phyloP scores from a whole-genome alignment of 495 filamentous ascomycete genomes.

The Aspergillus bridgeri region DNA sequence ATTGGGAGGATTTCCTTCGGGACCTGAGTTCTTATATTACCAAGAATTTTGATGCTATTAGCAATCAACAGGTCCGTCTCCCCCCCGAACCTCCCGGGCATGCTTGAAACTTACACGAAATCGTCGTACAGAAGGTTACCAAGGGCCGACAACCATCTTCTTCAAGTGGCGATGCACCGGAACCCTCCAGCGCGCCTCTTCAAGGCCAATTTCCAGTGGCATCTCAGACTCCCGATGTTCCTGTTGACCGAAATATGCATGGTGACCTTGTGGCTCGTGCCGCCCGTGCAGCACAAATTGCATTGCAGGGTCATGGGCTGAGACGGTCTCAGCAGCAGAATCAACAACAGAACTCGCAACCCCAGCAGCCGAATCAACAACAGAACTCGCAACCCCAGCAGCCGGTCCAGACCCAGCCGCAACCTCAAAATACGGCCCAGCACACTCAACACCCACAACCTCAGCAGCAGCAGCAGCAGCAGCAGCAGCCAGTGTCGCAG shows the following conservation, averaged over 20 bases:
- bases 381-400: constrained; percentile 30
- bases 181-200: constrained; percentile 37
- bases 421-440: constrained; percentile 26
- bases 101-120: constrained; percentile 17
- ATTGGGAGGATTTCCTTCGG: constrained; percentile 75
- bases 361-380: constrained; percentile 37
- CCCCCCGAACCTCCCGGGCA: background rate
- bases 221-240: constrained; percentile 37
- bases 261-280: constrained; percentile 53
- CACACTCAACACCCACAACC: constrained; percentile 31
- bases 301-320: constrained; percentile 47
- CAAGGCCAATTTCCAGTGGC: constrained; percentile 46
- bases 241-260: constrained; percentile 45
- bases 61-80: constrained; percentile 45
- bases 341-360: constrained; percentile 32
- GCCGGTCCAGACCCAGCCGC: constrained; percentile 26
- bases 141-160: constrained; percentile 45
- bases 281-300: constrained; percentile 52
- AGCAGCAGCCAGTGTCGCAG: constrained; percentile 20
- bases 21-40: constrained; percentile 71
- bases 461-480: constrained; percentile 17
- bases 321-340: constrained; percentile 44
- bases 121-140: constrained; percentile 27
- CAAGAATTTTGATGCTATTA: constrained; percentile 67
- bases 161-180: constrained; percentile 40